Evolutionary conservation across 2,329 filamentous ascomycete species (phyloP), one percentile per base, ranked within the genome.

Genomic region (Xylariaceae sp.): DNA sequence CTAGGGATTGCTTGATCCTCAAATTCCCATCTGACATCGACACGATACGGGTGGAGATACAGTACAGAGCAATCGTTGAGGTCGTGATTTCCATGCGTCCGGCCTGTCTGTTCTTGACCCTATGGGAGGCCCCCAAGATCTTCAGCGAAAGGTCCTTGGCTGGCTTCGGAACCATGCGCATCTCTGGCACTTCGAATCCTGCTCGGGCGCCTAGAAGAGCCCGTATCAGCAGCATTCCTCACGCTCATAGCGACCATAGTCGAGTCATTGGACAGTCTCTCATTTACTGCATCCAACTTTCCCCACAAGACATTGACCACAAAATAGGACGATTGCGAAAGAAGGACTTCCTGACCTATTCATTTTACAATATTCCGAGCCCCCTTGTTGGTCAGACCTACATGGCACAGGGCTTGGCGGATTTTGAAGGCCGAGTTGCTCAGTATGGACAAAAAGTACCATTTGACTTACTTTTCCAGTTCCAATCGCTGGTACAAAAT

Each of bases 401-500:
- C 5, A 59, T 62, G 52, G 36, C 33, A 5, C 56, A 60, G 11
- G 61, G 49, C 11, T 38, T 72, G 58, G 42, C 39, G 1, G 42
- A 49, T 7, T 66, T 80, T 38, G 67, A 68, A 17, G 55, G 57
- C 6, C 63, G 62, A 7, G 56, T 72, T 1, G 12, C 32, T 0
- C 11, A 58, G 44, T 57, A 64, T 58, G 55, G 66, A 14, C 44
- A 57, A 1, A 63, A 64, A 41, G 47, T 81, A 49, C 68, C 78
- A 5, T 88, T 83, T 54, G 62, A 68, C 0, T 60, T 84, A 1
- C 70, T 80, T 6, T 87, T 82, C 58, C 84, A 87, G 56, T 68
- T 88, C 5, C 77, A 86, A 44, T 76, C 75, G 14, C 67, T 91
- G 5, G 80, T 83, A 0, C 73, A 76, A 58, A 86, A 87, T 56